These are phyloP conservation scores for Crocinoboletus sp. DNA, from an alignment of 1,284 basidiomycete genomes.

Conservation along the genomic window DNA sequence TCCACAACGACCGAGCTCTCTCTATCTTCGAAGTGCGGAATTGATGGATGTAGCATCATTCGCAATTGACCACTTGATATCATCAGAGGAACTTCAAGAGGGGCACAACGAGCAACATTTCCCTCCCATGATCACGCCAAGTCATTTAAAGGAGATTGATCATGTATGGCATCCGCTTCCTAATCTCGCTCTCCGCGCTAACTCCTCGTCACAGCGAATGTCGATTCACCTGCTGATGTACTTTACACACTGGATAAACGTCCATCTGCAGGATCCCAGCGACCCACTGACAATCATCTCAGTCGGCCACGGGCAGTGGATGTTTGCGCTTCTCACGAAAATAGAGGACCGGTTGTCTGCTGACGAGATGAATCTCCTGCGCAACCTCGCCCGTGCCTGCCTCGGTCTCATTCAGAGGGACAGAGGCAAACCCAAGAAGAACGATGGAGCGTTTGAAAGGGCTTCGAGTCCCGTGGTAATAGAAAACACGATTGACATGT, in stretches of 20 bases:
- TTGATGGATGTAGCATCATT: not conserved
- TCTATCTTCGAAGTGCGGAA: not conserved
- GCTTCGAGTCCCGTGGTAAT: slow-evolving; percentile 1
- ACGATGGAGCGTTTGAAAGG: not conserved
- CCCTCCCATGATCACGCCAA: slow-evolving; percentile 39
- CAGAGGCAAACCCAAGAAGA: not conserved
- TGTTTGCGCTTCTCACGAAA: slow-evolving; percentile 73
- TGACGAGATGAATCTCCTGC: slow-evolving; percentile 75
- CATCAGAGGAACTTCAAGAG: not conserved
- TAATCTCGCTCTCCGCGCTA: slow-evolving; percentile 1
- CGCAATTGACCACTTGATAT: not conserved
- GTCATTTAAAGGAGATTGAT: slow-evolving; percentile 53
- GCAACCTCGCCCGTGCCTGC: slow-evolving; percentile 74
- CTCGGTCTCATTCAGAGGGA: slow-evolving; percentile 39
- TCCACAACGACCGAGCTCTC: not conserved
- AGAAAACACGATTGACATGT: slow-evolving; percentile 30
- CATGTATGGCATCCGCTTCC: slow-evolving; percentile 43
- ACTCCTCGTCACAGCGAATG: slow-evolving; percentile 43
- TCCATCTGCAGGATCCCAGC: slow-evolving; percentile 47
- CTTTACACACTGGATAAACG: slow-evolving; percentile 75
- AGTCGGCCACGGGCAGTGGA: slow-evolving; percentile 74
- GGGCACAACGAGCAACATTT: not conserved
- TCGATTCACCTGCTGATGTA: slow-evolving; percentile 77
- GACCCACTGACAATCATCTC: slow-evolving; percentile 44
- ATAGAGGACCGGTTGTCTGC: slow-evolving; percentile 70